These are phyloP conservation scores for Hypholoma sublateritium DNA, from an alignment of 768 basidiomycete species.

Conservation along the genomic window DNA sequence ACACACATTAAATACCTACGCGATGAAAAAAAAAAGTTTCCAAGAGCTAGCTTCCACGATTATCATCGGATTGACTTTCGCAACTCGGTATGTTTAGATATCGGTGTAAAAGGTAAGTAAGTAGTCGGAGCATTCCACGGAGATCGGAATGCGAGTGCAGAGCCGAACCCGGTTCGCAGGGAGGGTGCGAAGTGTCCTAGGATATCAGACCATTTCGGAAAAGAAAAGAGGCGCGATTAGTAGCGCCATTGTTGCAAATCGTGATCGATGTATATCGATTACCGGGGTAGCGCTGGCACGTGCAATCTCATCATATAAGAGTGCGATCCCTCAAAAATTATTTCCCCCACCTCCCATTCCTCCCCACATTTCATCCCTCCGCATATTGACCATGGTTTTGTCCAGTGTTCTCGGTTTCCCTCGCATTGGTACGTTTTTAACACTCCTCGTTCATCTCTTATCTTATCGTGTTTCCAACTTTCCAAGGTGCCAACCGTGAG, in stretches of 20 bases:
- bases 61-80: no score
- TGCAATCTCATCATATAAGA: slow-evolving; percentile 31
- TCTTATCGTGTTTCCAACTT: slow-evolving; percentile 2
- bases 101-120: not conserved
- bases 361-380: slow-evolving; percentile 20
- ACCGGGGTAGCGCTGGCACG: slow-evolving; percentile 31
- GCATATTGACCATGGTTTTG: slow-evolving; percentile 56
- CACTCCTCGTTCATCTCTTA: not conserved
- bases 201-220: slow-evolving; percentile 18
- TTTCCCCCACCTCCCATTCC: slow-evolving; percentile 23
- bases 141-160: not conserved
- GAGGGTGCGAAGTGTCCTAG: not conserved
- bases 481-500: slow-evolving; percentile 86
- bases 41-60: not conserved
- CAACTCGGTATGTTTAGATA: no score
- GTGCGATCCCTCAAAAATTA: slow-evolving; percentile 22
- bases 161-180: not conserved
- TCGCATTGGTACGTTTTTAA: slow-evolving; percentile 66
- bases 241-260: slow-evolving; percentile 15
- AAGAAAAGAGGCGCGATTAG: slow-evolving; percentile 3
- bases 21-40: not conserved
- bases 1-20: not conserved
- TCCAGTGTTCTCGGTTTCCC: slow-evolving; percentile 93
- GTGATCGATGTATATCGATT: slow-evolving; percentile 37
- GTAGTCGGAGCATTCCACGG: not conserved